These are phyloP conservation scores for Cladobotryum protrusum DNA, from an alignment of 2,329 filamentous ascomycete genomes.

Conservation along the genomic window DNA sequence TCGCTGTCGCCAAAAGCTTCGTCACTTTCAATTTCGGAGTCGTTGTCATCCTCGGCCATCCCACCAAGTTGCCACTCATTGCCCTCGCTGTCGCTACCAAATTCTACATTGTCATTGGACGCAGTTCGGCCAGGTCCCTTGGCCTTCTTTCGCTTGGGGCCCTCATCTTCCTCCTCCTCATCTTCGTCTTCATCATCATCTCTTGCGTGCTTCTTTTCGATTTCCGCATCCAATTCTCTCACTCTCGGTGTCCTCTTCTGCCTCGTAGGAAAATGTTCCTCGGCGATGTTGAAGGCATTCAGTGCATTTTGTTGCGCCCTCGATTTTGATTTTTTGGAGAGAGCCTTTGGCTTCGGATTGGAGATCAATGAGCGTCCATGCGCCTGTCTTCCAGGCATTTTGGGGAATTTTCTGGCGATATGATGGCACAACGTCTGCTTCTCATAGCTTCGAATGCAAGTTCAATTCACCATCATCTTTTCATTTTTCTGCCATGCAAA, in stretches of 20 bases:
- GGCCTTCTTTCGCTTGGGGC: constrained; percentile 34
- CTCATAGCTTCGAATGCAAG: neutral
- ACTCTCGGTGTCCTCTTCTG: constrained; percentile 44
- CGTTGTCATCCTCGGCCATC: constrained; percentile 49
- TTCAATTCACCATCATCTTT: neutral
- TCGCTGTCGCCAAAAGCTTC: constrained; percentile 88
- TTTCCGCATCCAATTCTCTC: constrained; percentile 45
- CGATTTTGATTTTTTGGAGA: constrained; percentile 41
- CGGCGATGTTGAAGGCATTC: constrained; percentile 53
- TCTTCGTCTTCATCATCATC: constrained; percentile 41
- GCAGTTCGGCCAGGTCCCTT: constrained; percentile 36
- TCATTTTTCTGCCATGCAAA: constrained; percentile 25
- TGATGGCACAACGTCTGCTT: constrained; percentile 4
- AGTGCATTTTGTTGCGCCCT: constrained; percentile 45
- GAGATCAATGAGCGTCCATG: constrained; percentile 48
- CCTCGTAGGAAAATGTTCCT: constrained; percentile 43
- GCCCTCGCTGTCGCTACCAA: constrained; percentile 78
- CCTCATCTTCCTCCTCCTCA: constrained; percentile 49
- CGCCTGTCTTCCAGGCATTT: constrained; percentile 53
- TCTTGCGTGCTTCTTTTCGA: constrained; percentile 38
- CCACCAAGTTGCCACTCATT: constrained; percentile 76
- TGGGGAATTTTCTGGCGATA: constrained; percentile 19
- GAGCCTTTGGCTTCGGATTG: constrained; percentile 27
- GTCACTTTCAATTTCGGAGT: constrained; percentile 60
- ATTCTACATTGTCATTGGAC: constrained; percentile 55